Evolutionary conservation across 495 filamentous ascomycete genomes (phyloP).

Genomic region (Polyplosphaeria fusca): DNA sequence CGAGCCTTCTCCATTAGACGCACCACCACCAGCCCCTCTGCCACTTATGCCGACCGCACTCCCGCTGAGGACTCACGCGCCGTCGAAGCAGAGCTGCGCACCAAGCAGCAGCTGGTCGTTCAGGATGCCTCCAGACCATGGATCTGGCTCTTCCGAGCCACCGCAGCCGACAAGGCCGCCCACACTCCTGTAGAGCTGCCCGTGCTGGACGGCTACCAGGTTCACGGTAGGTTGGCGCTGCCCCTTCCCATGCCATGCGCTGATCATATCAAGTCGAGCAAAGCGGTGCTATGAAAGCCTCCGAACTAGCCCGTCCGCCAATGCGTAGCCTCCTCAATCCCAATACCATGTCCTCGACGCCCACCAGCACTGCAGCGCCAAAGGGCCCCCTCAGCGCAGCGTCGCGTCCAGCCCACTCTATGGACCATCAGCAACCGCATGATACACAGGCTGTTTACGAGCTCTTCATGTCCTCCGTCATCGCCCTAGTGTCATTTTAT

Average conservation of each 20-base stretch:
- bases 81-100: constrained; percentile 24
- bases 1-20: constrained; percentile 32
- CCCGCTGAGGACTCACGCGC: constrained; percentile 18
- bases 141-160: constrained; percentile 31
- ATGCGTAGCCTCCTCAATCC: constrained; percentile 1
- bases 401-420: constrained; percentile 1
- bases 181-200: constrained; percentile 19
- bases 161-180: constrained; percentile 12
- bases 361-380: constrained; percentile 5
- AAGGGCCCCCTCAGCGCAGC: background rate
- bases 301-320: constrained; percentile 25
- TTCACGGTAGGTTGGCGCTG: constrained; percentile 12
- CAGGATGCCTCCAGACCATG: constrained; percentile 22
- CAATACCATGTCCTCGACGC: constrained; percentile 5
- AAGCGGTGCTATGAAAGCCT: constrained; percentile 29
- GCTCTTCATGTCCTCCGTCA: constrained; percentile 34
- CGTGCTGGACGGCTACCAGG: constrained; percentile 17
- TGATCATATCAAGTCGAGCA: constrained; percentile 13
- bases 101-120: constrained; percentile 21
- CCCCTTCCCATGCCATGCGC: background rate
- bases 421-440: constrained; percentile 18
- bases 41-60: background rate
- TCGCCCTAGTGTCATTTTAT: constrained; percentile 32
- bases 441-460: constrained; percentile 31
- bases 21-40: background rate